Evolutionary conservation across 352 stramenopile genomes (phyloP), one percentile per base, ranked within the genome.

Genomic region (Achlya hypogyna): DNA sequence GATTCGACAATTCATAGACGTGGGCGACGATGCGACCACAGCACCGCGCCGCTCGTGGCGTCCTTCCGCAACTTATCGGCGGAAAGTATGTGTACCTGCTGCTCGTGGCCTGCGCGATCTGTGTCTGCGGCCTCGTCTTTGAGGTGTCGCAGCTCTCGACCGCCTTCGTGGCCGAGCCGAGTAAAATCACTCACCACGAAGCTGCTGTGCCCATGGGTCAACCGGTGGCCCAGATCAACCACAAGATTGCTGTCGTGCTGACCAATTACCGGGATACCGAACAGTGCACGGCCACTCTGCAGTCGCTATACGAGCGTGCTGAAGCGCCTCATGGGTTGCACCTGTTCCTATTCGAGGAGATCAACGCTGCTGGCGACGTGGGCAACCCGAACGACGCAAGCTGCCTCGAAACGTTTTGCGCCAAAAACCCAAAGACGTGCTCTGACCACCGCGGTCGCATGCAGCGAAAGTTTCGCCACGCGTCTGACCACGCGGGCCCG

Each of bases 321-420:
- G 8, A 65, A 18, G 47, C 28, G 14, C 38, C 65, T 14, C 20
- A 16, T 18, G 20, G 18, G 10, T 12, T 71, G 5, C 43, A 63
- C 23, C 16, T 91, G 51, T 78, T 79, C 51, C 71, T 95, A 22
- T 86, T 84, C 22, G 86, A 95, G 58, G 86, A 95, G 67, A 71
- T 89, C 4, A 75, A 76, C 58, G 43, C 91, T 31, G 25, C 25
- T 10, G n/a, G 49, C 25, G 77, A 53, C 18, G 16, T 29, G 6
- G 23, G 22, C 25, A 25, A 51, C 29, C 38, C 72, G 6, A 53
- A 80, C 2, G 80, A 92, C 43, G 69, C 78, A 12, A 81, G 79
- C 51, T 95, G 82, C 63, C 42, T 91, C 20, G 66, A 88, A 59
- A 54, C 74, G 22, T 82, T 87, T 34, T 93, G 84, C 56, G 77